These are phyloP conservation scores for Haplosporangium gracile DNA, from an alignment of 192 early-diverging fungal species.

Conservation along the genomic window DNA sequence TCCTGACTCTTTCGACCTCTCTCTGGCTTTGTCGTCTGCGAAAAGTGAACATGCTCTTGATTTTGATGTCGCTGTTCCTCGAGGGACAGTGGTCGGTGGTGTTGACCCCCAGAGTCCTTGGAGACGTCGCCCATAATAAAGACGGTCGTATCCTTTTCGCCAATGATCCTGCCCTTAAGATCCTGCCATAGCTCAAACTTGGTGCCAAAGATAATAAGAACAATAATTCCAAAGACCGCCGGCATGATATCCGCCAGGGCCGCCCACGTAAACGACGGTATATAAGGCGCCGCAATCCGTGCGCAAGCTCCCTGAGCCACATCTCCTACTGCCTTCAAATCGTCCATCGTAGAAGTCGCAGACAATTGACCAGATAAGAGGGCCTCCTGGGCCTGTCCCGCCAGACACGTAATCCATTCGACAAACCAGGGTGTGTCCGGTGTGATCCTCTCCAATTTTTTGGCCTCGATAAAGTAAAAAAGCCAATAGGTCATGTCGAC, in stretches of 20 bases:
- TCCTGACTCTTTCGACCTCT: not conserved
- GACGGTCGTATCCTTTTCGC: slow-evolving; percentile 4
- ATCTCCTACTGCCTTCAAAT: slow-evolving; percentile 26
- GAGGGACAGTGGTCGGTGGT: not conserved
- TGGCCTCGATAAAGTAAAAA: slow-evolving; percentile 45
- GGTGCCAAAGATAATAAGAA: slow-evolving; percentile 39
- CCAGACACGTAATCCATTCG: slow-evolving; percentile 8
- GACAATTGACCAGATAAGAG: slow-evolving; percentile 2
- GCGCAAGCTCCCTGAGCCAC: slow-evolving; percentile 26
- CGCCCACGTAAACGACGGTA: slow-evolving; percentile 41
- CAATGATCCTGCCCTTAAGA: not conserved
- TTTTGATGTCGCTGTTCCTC: slow-evolving; percentile 9
- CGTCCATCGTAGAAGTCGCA: not conserved
- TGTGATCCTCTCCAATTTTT: slow-evolving; percentile 8
- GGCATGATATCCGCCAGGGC: slow-evolving; percentile 23
- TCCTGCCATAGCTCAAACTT: slow-evolving; percentile 49
- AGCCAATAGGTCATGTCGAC: slow-evolving; percentile 42
- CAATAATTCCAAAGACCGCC: slow-evolving; percentile 15
- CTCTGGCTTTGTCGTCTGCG: not conserved
- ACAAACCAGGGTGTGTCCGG: slow-evolving; percentile 19
- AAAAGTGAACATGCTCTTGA: not conserved
- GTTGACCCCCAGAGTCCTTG: slow-evolving; percentile 9
- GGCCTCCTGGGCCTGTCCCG: not conserved
- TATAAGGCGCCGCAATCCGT: slow-evolving; percentile 7
- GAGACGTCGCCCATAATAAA: slow-evolving; percentile 29